phyloP scores from a whole-genome alignment of 2,329 filamentous ascomycete genomes.

The Bipolaris bicolor region DNA sequence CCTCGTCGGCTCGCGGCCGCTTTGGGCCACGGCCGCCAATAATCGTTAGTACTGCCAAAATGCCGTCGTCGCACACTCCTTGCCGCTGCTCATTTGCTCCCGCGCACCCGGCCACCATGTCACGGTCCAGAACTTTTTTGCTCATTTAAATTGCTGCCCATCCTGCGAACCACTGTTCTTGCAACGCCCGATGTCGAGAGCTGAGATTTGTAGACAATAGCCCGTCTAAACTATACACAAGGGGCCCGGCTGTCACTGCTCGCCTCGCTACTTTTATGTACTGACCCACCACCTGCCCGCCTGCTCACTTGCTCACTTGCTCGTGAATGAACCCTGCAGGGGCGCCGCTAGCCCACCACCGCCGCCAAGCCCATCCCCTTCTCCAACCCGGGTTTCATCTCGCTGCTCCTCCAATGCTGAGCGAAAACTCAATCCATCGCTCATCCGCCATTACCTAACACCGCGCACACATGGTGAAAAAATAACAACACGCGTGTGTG shows the following conservation, averaged over 20 bases:
- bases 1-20: constrained; percentile 25
- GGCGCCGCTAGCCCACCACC: not conserved
- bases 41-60: not conserved
- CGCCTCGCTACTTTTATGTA: no score
- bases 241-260: not conserved
- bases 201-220: constrained; percentile 18
- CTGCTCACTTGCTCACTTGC: not conserved
- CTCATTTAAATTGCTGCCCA: constrained; percentile 31
- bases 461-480: not conserved
- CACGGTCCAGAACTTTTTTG: constrained; percentile 22
- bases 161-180: constrained; percentile 38
- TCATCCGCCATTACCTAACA: not conserved
- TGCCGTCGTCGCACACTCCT: constrained; percentile 22
- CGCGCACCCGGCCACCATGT: constrained; percentile 17
- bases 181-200: constrained; percentile 15
- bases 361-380: constrained; percentile 1
- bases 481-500: not conserved
- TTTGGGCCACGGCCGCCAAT: constrained; percentile 25
- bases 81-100: constrained; percentile 26
- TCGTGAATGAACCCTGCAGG: constrained; percentile 9
- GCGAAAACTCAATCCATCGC: not conserved
- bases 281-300: no score
- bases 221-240: constrained; percentile 6
- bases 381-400: not conserved
- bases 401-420: not conserved